Evolutionary conservation across 2,329 filamentous ascomycete species (phyloP), one percentile per base, ranked within the genome.

Genomic region (Allantophomopsis lycopodina): DNA sequence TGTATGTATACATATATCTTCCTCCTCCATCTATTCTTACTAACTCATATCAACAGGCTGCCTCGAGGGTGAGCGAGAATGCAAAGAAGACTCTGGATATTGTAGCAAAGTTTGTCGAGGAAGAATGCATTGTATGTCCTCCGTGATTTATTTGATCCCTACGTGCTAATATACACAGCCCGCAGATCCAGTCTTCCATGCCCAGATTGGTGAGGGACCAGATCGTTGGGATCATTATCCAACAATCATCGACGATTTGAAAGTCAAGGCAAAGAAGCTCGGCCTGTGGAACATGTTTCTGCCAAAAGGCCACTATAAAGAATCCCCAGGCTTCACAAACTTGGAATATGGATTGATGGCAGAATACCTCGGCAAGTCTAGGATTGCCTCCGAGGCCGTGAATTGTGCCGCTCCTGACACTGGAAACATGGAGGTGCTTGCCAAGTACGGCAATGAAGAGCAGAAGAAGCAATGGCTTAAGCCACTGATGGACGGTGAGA

Each of bases 251-350:
- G 91, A 98, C 50, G 80, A 91, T 40, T 73, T 98, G 51, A 96
- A 96, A 72, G 67, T 64, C 48, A 83, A 87, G 60, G 91, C 89
- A 35, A 74, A 71, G 55, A 71, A 81, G 50, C 72, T 94, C 18
- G 91, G 89, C 1, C 69, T 98, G 35, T 98, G 91, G 91, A 98
- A 98, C 64, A 83, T 98, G 80, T 98, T 98, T 69, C 64, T 98
- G 50, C 85, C 91, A 48, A 89, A 83, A 66, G 87, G 80, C 52
- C 88, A 95, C 64, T 96, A 95, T 71, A 85, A 82, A 60, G 85
- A 95, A 65, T 93, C 87, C 1, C 87, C 89, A 17, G 91, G 91
- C 28, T 95, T 86, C 66, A 85, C 79, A 44, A 98, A 96, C 62
- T 69, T 98, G 46, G 91, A 98, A 64, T 98, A 98, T 57, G 91